Percentiles rank a stretch among this genome's conserved stretches.
phyloP scores from a whole-genome alignment of 208 protist genomes.

The Trypanosoma mega region DNA sequence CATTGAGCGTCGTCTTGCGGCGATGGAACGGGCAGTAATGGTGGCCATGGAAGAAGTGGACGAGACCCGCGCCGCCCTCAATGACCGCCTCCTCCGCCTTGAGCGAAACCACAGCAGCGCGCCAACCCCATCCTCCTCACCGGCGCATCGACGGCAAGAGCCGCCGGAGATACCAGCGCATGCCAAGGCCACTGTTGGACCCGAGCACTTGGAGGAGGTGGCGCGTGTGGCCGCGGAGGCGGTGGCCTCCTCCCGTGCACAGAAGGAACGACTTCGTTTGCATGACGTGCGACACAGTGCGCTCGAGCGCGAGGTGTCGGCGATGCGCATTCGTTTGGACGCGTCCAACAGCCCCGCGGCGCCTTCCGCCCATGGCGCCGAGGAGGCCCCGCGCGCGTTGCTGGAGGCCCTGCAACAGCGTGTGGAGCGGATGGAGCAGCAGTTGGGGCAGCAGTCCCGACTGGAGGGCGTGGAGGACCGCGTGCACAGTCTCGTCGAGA shows the following conservation, averaged over 20 bases:
- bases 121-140: too few relatives aligned
- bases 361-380: neutral
- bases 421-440: neutral
- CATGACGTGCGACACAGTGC: neutral
- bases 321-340: neutral
- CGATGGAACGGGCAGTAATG: conserved; percentile 11
- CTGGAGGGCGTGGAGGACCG: neutral
- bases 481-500: neutral
- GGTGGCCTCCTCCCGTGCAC: neutral
- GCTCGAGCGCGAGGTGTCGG: neutral
- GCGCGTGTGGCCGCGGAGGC: neutral
- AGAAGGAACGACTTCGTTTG: neutral
- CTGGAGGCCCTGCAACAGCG: neutral
- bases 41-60: conserved; percentile 22
- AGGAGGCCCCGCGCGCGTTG: too few relatives aligned
- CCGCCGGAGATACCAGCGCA: neutral
- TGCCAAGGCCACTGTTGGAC: neutral
- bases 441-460: neutral
- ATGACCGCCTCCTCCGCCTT: neutral
- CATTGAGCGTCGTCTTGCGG: conserved; percentile 15
- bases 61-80: conserved; percentile 6
- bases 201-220: neutral
- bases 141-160: too few relatives aligned
- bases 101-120: neutral
- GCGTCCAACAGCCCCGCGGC: neutral